Base-by-base conservation (phyloP, 2,329 filamentous ascomycete species). In the Neurospora crassa region DNA sequence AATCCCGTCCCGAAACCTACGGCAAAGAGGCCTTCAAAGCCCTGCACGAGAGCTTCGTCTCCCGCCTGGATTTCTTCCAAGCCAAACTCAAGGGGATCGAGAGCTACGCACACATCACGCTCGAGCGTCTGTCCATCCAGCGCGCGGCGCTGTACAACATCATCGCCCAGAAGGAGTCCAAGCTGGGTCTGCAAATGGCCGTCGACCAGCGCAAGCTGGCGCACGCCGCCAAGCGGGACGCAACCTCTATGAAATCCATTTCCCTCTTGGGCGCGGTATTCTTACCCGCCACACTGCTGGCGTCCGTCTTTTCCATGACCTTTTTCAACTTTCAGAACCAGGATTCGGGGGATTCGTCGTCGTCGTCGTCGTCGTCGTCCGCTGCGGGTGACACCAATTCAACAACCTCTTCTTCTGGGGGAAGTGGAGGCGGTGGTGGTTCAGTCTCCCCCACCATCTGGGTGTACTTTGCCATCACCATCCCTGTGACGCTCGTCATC, bases 221-320 rank as follows among this genome's bases (percentile, higher is more conserved):
- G 3, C 85, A 89, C 76, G 86, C 86, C 16, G 86, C 86, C 76
- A 89, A 89, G 78, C 83, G 87, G 14, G 87, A 89, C 78, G 87
- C 86, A 78, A 88, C 86, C 4, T 87, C 88, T 71, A 89, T 90
- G 88, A 90, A 90, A 81, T 88, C 87, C 0, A 82, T 90, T 47
- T 89, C 88, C 0, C 83, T 90, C 0, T 84, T 90, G 70, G 89
- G 88, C 40, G 87, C 88, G 53, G 81, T 90, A 53, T 90, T 90
- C 75, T 81, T 90, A 6, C 88, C 88, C 0, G 88, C 88, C 1
- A 89, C 88, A 0, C 89, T 86, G 74, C 82, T 90, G 20, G 85
- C 88, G 10, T 90, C 88, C 0, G 82, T 90, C 34, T 90, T 90
- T 75, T 86, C 85, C 81, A 90, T 90, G 87, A 87, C 87, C 0